Conservation (phyloP, 1,284 basidiomycete genomes). For the Farysia itapuensis region DNA sequence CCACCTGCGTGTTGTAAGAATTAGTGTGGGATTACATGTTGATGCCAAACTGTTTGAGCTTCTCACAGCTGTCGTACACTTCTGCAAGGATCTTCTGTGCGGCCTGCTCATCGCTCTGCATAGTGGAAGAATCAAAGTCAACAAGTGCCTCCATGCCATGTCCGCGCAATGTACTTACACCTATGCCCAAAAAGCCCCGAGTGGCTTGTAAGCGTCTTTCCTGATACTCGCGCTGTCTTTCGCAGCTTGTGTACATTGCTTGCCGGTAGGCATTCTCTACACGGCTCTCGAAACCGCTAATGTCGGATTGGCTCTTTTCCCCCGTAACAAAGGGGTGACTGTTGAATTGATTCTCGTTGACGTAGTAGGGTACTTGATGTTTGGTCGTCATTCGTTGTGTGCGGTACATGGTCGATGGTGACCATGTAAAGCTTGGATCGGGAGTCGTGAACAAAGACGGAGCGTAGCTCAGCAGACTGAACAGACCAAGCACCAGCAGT, state of each 20-base stretch:
- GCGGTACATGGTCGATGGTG: constrained; percentile 57
- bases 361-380: constrained; percentile 78
- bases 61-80: constrained; percentile 53
- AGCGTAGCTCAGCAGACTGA: constrained; percentile 78
- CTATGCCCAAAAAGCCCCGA: constrained; percentile 48
- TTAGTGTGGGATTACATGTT: too few relatives aligned
- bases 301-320: constrained; percentile 15
- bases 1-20: too few relatives aligned
- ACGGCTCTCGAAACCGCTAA: constrained; percentile 37
- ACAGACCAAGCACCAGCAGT: constrained; percentile 62
- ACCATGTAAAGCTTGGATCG: constrained; percentile 80
- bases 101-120: constrained; percentile 44
- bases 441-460: constrained; percentile 72
- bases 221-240: constrained; percentile 36
- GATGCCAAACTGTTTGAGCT: constrained; percentile 48
- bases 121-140: too few relatives aligned
- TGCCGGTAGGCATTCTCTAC: constrained; percentile 48
- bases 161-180: too few relatives aligned
- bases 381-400: constrained; percentile 65
- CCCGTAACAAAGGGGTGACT: constrained; percentile 67
- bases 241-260: constrained; percentile 39
- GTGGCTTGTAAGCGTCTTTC: constrained; percentile 33
- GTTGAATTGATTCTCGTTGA: constrained; percentile 77
- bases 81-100: constrained; percentile 46
- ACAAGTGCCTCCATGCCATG: too few relatives aligned